Evolutionary conservation across 257 asterid genomes (phyloP).

Genomic region (Solanum pinnatisectum): DNA sequence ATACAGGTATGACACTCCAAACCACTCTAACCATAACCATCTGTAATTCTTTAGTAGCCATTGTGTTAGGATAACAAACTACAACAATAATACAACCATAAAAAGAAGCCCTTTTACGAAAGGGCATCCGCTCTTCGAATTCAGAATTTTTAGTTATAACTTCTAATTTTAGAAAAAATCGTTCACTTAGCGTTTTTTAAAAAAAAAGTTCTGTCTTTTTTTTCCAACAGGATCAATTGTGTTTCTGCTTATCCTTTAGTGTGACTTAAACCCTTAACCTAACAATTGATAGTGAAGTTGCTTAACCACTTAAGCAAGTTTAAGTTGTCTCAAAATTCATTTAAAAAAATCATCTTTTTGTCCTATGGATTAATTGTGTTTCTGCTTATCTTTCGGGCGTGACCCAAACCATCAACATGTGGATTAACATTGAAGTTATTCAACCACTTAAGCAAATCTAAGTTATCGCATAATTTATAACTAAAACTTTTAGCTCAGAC

Average conservation of each 20-base stretch:
- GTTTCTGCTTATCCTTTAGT: neutral
- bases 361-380: neutral
- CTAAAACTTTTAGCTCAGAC: neutral
- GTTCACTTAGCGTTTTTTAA: too few species aligned
- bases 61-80: neutral
- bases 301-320: too few species aligned
- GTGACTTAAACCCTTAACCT: neutral
- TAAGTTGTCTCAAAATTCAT: too few species aligned
- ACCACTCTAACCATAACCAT: constrained; percentile 10
- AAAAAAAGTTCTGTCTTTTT: too few species aligned
- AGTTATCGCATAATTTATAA: neutral
- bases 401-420: neutral
- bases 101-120: neutral
- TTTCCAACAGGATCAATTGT: too few species aligned
- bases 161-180: neutral
- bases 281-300: too few species aligned
- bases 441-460: neutral
- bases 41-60: neutral
- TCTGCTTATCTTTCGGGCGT: neutral
- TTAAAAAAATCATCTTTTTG: too few species aligned
- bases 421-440: neutral
- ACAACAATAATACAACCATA: neutral
- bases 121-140: rapidly evolving
- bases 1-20: constrained; percentile 3
- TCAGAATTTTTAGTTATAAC: neutral